A percentile compares a stretch with the other conserved stretches of the same genome.
These are phyloP conservation scores for Cucurbita maxima DNA, from an alignment of 306 rosid genomes.

Conservation along the genomic window DNA sequence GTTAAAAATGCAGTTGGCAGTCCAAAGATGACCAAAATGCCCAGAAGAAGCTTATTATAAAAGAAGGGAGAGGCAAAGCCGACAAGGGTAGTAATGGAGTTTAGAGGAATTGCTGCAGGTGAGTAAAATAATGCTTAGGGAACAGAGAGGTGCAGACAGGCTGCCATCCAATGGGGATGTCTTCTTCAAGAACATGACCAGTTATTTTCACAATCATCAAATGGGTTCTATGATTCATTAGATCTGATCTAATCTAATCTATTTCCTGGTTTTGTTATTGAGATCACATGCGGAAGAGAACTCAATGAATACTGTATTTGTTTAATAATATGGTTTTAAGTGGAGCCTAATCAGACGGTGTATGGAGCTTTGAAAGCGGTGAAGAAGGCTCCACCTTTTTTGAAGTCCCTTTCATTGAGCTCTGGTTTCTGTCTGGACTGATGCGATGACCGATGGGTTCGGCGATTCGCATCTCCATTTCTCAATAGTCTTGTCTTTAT, in stretches of 20 bases:
- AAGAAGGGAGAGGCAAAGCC: background rate
- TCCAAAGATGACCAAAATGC: background rate
- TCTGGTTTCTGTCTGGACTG: background rate
- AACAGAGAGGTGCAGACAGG: background rate
- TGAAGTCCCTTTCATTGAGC: background rate
- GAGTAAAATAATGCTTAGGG: background rate
- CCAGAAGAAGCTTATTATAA: background rate
- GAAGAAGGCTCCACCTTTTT: conserved; percentile 1
- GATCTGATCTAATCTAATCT: background rate
- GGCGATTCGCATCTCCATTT: background rate
- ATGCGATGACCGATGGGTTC: too few species aligned
- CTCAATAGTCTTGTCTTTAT: background rate
- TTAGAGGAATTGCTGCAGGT: background rate
- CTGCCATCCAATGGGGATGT: background rate
- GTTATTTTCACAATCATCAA: background rate
- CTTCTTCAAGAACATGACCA: background rate
- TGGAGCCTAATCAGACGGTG: background rate
- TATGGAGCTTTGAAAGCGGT: background rate
- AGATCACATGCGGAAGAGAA: background rate
- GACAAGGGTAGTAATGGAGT: conserved; percentile 2
- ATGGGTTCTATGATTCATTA: background rate
- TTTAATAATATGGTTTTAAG: background rate
- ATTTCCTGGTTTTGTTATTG: background rate
- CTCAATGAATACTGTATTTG: background rate
- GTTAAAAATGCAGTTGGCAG: background rate